phyloP scores from a whole-genome alignment of 345 rosid genomes.

The Stellera chamaejasme region DNA sequence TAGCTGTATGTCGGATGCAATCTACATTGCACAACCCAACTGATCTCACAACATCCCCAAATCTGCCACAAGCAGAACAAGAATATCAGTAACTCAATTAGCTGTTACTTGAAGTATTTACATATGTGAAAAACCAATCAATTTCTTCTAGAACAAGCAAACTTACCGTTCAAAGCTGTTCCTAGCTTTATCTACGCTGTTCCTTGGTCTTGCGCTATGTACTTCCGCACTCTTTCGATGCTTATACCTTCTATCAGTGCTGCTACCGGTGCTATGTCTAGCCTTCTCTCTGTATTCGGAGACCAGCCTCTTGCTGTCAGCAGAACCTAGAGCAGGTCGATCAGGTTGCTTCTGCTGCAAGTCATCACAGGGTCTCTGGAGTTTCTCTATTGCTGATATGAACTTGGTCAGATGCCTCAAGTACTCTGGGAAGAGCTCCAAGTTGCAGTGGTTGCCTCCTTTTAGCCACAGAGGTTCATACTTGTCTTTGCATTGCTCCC shows the following conservation, averaged over 20 bases:
- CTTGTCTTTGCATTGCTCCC: slow-evolving; percentile 78
- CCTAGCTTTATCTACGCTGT: slow-evolving; percentile 58
- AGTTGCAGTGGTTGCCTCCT: slow-evolving; percentile 78
- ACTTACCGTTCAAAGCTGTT: slow-evolving; percentile 80
- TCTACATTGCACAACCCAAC: slow-evolving; percentile 75
- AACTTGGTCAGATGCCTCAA: slow-evolving; percentile 68
- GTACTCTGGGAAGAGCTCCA: slow-evolving; percentile 77
- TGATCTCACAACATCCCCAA: slow-evolving; percentile 74
- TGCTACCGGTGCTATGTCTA: slow-evolving; percentile 29
- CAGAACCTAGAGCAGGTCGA: background rate
- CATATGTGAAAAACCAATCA: no score
- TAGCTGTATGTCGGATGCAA: slow-evolving; percentile 54
- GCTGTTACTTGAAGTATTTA: background rate
- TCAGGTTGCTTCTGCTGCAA: slow-evolving; percentile 15
- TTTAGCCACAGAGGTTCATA: slow-evolving; percentile 87
- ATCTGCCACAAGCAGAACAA: slow-evolving; percentile 26
- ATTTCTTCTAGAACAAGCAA: no score
- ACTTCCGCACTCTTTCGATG: slow-evolving; percentile 46
- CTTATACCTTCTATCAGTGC: slow-evolving; percentile 41
- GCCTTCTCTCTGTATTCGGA: slow-evolving; percentile 26
- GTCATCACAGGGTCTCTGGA: slow-evolving; percentile 24
- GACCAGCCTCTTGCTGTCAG: slow-evolving; percentile 15
- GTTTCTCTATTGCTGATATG: slow-evolving; percentile 61
- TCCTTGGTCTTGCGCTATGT: slow-evolving; percentile 37
- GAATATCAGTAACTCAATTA: background rate